These are phyloP conservation scores for Termitomyces sp. DNA, from an alignment of 768 basidiomycete species.

Conservation along the genomic window DNA sequence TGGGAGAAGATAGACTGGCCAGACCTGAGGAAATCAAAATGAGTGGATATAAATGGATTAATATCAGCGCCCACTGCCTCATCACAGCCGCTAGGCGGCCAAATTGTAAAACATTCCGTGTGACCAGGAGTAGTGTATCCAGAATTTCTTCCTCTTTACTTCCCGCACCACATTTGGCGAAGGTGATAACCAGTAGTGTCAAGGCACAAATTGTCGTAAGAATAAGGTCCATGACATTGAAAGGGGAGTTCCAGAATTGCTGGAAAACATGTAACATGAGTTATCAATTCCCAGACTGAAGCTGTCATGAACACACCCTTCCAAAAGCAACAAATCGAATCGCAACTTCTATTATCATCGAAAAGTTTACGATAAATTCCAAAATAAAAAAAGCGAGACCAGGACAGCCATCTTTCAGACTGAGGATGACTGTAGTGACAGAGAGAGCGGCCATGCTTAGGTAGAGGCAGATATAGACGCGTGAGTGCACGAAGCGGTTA, in stretches of 20 bases:
- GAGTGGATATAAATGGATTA: not conserved
- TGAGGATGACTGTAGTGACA: slow-evolving; percentile 79
- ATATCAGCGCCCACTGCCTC: slow-evolving; percentile 66
- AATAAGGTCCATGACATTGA: slow-evolving; percentile 84
- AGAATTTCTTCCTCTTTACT: slow-evolving; percentile 93
- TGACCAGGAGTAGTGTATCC: slow-evolving; percentile 88
- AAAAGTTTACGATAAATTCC: slow-evolving; percentile 81
- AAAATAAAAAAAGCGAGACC: slow-evolving; percentile 84
- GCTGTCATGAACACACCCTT: slow-evolving; percentile 51
- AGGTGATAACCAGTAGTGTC: slow-evolving; percentile 83
- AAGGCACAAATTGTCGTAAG: slow-evolving; percentile 86
- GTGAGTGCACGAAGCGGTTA: slow-evolving; percentile 85
- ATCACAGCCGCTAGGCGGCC: slow-evolving; percentile 88
- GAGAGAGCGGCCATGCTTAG: slow-evolving; percentile 85
- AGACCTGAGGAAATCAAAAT: slow-evolving; percentile 41
- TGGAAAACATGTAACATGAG: slow-evolving; percentile 23
- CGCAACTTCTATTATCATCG: slow-evolving; percentile 92
- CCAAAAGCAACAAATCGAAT: slow-evolving; percentile 93
- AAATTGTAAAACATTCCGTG: slow-evolving; percentile 90
- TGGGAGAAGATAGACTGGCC: slow-evolving; percentile 86
- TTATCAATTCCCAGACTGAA: not conserved
- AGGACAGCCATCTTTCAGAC: slow-evolving; percentile 80
- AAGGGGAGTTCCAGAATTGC: slow-evolving; percentile 97
- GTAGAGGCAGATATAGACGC: slow-evolving; percentile 84
- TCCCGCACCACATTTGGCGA: slow-evolving; percentile 75